Evolutionary conservation across 1,284 basidiomycete species (phyloP), one percentile per base, ranked within the genome.

Genomic region (Cutaneotrichosporon mucoides): DNA sequence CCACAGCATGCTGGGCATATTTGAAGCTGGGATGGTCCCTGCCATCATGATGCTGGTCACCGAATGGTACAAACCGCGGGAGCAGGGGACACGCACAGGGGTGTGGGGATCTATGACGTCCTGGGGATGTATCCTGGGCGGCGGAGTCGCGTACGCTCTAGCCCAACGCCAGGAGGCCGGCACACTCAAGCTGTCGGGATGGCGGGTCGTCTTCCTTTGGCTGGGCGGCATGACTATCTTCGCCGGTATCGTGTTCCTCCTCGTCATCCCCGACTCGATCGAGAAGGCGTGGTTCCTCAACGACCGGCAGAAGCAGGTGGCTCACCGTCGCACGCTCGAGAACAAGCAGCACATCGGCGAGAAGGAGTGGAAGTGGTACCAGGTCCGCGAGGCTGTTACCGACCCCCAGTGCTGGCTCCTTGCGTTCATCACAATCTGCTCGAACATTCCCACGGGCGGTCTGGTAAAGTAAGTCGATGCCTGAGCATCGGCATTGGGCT

Each of bases 311-410:
- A 70, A 69, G 48, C 43, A 57, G 24, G 56, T 72, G 34, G 71
- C 72, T 38, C 55, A 66, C 35, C 66, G 69, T 12, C 68, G 73
- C 46, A 56, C 53, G 3, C 57, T 43, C 12, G 57, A 57, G 36
- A 75, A 73, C 60, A 71, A 76, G 48, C 72, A 73, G 8, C 76
- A 78, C 41, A 75, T 72, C 1, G 60, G 68, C 56, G 66, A 66
- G 47, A 56, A 65, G 8, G 68, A 62, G 41, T 72, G 57, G 53
- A 63, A 66, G 37, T 55, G 55, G 33, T 60, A 68, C 11, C 73
- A 75, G 59, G 64, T 66, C 4, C 41, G 42, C 34, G 73, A 73
- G 41, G 65, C 62, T 0, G 40, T 63, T 43, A 67, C 24, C 10
- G 73, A 75, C 45, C 55, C 57, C 3, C 50, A 41, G 33, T 41